These are phyloP conservation scores for Candida saitoana DNA, from an alignment of 805 yeast genomes.

Conservation along the genomic window DNA sequence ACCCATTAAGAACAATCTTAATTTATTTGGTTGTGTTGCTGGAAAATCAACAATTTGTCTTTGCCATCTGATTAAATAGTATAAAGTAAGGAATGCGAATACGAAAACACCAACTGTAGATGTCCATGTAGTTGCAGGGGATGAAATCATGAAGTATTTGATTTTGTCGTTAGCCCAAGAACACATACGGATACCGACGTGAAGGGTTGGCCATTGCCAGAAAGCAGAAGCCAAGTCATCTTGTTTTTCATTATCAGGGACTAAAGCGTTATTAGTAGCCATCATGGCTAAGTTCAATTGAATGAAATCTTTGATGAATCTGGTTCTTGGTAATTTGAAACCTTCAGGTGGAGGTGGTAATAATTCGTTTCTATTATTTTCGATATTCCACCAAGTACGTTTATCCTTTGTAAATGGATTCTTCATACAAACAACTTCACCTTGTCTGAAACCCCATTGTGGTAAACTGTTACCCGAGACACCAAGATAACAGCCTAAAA, in stretches of 20 bases:
- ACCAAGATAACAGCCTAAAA: slow-evolving; percentile 77
- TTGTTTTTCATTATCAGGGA: slow-evolving; percentile 67
- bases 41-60: slow-evolving; percentile 61
- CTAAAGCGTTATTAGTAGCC: slow-evolving; percentile 78
- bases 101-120: slow-evolving; percentile 57
- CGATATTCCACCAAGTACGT: slow-evolving; percentile 87
- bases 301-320: slow-evolving; percentile 65
- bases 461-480: slow-evolving; percentile 82
- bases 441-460: slow-evolving; percentile 97
- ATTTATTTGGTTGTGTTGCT: slow-evolving; percentile 37
- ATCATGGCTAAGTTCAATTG: slow-evolving; percentile 75
- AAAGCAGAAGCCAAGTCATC: slow-evolving; percentile 71
- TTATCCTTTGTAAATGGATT: slow-evolving; percentile 69
- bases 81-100: slow-evolving; percentile 45
- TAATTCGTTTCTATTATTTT: slow-evolving; percentile 56
- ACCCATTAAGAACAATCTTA: slow-evolving; percentile 57
- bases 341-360: slow-evolving; percentile 59
- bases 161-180: slow-evolving; percentile 56
- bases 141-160: slow-evolving; percentile 65
- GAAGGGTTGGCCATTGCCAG: slow-evolving; percentile 81
- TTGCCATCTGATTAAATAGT: slow-evolving; percentile 55
- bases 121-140: slow-evolving; percentile 68
- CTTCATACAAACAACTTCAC: slow-evolving; percentile 83
- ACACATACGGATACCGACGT: slow-evolving; percentile 72
- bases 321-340: slow-evolving; percentile 68